Evolutionary conservation across 1,139 yeast genomes (phyloP), one percentile per base, ranked within the genome.

Genomic region (Candida sp.): DNA sequence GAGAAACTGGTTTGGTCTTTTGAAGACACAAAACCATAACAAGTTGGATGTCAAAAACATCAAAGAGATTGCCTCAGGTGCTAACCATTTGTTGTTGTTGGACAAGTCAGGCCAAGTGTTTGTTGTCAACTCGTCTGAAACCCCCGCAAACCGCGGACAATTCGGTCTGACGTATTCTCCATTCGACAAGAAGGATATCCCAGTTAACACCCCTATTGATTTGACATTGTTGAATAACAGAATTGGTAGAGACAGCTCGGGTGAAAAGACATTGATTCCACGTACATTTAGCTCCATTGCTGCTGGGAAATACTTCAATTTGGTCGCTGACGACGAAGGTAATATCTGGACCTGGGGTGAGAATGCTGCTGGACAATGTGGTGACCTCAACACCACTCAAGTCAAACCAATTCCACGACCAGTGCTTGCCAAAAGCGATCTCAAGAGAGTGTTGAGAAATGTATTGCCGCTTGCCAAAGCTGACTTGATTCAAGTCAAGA

Each of bases 311-410:
- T 78, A 75, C 64, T 97, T 91, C 69, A 84, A 91, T 7, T 64
- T 92, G 30, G 96, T 85, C 1, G 66, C 81, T 31, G 94, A 90
- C 58, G 60, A 72, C 2, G 63, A 75, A 26, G 96, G 94, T 12
- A 76, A 78, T 52, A 72, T 91, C 17, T 89, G 88, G 83, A 81
- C 92, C 1, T 93, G 96, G 83, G 99, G 99, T 31, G 83, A 83
- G 53, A 94, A 94, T 65, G 74, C 82, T 2, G 82, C 72, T 64
- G 98, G 99, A 26, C 94, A 94, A 63, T 77, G 96, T 54, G 97
- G 93, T n/a, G 75, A 82, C 28, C 83, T 83, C 61, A 83, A 83
- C 51, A 83, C 88, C 9, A 43, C 46, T 7, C 91, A 88, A 57
- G 72, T 80, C 47, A 78, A 87, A 47, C 84, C 96, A 2, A 80